Conservation (phyloP, 139 green algal species). For the Coelastrella sp. region DNA sequence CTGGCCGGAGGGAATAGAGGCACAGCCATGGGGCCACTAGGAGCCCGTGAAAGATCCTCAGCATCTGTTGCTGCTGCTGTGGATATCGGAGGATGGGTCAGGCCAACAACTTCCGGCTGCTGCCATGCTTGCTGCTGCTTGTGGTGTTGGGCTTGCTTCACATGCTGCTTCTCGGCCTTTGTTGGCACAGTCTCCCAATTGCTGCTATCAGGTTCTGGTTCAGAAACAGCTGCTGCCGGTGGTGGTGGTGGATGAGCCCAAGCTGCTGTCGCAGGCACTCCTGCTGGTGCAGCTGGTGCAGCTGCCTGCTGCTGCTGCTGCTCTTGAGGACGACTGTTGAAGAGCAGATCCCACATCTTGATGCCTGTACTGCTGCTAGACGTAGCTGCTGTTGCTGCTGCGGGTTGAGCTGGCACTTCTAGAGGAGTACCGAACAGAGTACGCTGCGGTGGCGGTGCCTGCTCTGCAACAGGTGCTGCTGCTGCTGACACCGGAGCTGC, state of each 20-base stretch:
- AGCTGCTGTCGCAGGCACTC: not conserved
- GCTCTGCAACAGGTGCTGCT: constrained; percentile 11
- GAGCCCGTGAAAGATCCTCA: not conserved
- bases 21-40: constrained; percentile 22
- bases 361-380: not conserved
- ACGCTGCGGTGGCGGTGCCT: constrained; percentile 41
- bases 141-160: constrained; percentile 30
- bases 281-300: constrained; percentile 30
- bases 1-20: constrained; percentile 29
- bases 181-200: constrained; percentile 47
- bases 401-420: not conserved
- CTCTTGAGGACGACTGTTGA: constrained; percentile 38
- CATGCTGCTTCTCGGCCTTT: constrained; percentile 29
- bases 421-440: constrained; percentile 50
- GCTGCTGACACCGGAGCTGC: constrained; percentile 17
- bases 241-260: not conserved
- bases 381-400: constrained; percentile 47
- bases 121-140: constrained; percentile 23
- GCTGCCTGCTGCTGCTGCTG: constrained; percentile 45
- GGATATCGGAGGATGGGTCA: not conserved
- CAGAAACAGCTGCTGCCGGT: constrained; percentile 13
- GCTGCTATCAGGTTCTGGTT: not conserved
- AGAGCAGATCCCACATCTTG: constrained; percentile 43
- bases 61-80: constrained; percentile 31
- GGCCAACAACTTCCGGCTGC: not conserved